These are phyloP conservation scores for Vigna hirtella DNA, from an alignment of 306 rosid species.

Conservation along the genomic window DNA sequence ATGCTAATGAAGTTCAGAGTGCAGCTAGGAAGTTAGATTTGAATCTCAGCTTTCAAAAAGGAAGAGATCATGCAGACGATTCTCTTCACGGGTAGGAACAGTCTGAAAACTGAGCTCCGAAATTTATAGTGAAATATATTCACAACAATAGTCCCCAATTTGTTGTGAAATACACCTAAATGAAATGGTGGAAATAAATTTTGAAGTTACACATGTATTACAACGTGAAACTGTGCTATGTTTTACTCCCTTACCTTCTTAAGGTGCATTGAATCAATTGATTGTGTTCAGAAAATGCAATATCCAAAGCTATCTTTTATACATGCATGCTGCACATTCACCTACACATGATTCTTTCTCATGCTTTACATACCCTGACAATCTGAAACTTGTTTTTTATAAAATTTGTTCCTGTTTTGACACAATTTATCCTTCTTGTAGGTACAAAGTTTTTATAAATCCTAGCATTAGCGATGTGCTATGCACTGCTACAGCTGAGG, in stretches of 20 bases:
- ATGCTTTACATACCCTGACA: constrained; percentile 20
- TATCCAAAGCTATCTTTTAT: constrained; percentile 19
- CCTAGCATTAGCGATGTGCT: constrained; percentile 95
- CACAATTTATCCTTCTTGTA: constrained; percentile 50
- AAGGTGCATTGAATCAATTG: constrained; percentile 9
- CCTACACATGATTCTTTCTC: neutral
- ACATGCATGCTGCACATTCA: constrained; percentile 15
- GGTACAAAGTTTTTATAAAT: constrained; percentile 98
- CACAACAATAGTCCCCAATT: constrained; percentile 1
- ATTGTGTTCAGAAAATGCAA: constrained; percentile 24
- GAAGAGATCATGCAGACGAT: constrained; percentile 97
- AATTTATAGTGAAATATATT: constrained; percentile 26
- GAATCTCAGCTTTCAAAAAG: constrained; percentile 90
- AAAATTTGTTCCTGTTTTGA: constrained; percentile 20
- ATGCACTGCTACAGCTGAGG: constrained; percentile 98
- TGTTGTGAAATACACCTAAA: constrained; percentile 22
- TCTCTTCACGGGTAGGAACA: constrained; percentile 86
- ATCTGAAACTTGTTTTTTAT: constrained; percentile 14
- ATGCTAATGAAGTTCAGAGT: constrained; percentile 85
- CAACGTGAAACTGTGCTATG: constrained; percentile 29
- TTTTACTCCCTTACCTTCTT: constrained; percentile 28
- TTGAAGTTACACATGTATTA: constrained; percentile 31
- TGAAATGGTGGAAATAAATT: constrained; percentile 9
- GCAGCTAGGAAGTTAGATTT: constrained; percentile 81
- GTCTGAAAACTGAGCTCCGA: constrained; percentile 36